A percentile compares a stretch with the other conserved stretches of the same genome.
These are phyloP conservation scores for Leishmania tropica DNA, from an alignment of 208 protist species.

Conservation along the genomic window DNA sequence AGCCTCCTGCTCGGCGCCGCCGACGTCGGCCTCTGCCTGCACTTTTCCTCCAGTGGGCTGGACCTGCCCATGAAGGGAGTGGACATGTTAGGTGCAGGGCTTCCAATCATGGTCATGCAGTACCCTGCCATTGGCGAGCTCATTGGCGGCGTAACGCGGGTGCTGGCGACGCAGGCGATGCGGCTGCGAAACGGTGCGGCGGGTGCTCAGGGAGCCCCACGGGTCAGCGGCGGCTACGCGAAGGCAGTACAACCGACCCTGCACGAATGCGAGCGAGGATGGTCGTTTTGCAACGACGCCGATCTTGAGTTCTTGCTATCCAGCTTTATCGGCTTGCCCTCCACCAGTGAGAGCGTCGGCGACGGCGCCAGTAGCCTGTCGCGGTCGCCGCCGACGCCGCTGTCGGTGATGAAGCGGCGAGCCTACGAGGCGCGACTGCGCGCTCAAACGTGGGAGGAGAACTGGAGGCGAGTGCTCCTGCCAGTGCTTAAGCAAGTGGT, in stretches of 20 bases:
- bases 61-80: slow-evolving; percentile 99
- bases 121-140: slow-evolving; percentile 92
- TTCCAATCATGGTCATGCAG: slow-evolving; percentile 92
- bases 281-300: slow-evolving; percentile 56
- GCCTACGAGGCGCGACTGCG: slow-evolving; percentile 27
- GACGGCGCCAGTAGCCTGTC: background rate
- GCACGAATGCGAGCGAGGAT: slow-evolving; percentile 59
- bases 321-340: slow-evolving; percentile 41
- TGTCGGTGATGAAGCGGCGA: slow-evolving; percentile 33
- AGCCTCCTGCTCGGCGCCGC: slow-evolving; percentile 85
- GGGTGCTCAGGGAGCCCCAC: background rate
- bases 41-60: slow-evolving; percentile 93
- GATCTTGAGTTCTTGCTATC: slow-evolving; percentile 64
- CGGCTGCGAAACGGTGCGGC: background rate
- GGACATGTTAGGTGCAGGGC: slow-evolving; percentile 95
- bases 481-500: slow-evolving; percentile 48
- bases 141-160: slow-evolving; percentile 53
- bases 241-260: slow-evolving; percentile 15
- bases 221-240: slow-evolving; percentile 18
- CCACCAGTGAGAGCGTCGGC: slow-evolving; percentile 1
- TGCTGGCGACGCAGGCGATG: slow-evolving; percentile 34
- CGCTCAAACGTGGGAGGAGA: slow-evolving; percentile 63
- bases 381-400: slow-evolving; percentile 18
- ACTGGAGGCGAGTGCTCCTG: slow-evolving; percentile 51
- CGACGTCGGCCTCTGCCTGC: slow-evolving; percentile 96